Evolutionary conservation across 345 rosid genomes (phyloP), one percentile per base, ranked within the genome.

Genomic region (Ailanthus altissimus): DNA sequence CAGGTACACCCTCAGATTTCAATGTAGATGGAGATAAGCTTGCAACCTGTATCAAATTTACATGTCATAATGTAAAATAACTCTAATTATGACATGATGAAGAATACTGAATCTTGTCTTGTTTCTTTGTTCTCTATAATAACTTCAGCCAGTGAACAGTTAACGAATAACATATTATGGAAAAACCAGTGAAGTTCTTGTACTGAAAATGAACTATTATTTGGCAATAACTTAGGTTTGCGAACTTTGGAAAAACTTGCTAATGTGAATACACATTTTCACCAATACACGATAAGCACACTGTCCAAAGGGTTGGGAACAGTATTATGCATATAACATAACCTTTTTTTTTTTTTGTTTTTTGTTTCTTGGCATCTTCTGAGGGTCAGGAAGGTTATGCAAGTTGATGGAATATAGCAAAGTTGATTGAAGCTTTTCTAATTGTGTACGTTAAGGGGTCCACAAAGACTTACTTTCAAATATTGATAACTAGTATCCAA

Each of bases 1-100:
- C 88, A 57, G 96, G 93, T 77, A 93, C 68, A 58, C 89, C 88
- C 72, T 91, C 86, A 42, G 84, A 79, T 79, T 82, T 89, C 79
- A 89, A 75, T 11, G 60, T 51, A 56, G 87, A 84, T 0, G 86
- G 78, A 63, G 89, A 84, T 74, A 86, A 73, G 59, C 72, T 77
- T 70, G 79, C 32, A 28, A 65, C 75, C 98, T 93, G 90, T 72
- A 79, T 70, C 54, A 78, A 78, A 57, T 47, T 66, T 50, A 11
- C 42, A 38, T 32, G 28, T 64, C 63, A 76, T 20, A 47, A 40
- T 26, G 60, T 23, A 57, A 46, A 42, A 18, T n/a, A 60, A 61
- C 43, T 40, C 23, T 51, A 23, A 66, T 51, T 5, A 75, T 53
- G 6, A 38, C 14, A 74, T 36, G 14, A 40, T 13, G 32, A 40